phyloP scores from a whole-genome alignment of 768 basidiomycete species.

The Suillus tomentosus region DNA sequence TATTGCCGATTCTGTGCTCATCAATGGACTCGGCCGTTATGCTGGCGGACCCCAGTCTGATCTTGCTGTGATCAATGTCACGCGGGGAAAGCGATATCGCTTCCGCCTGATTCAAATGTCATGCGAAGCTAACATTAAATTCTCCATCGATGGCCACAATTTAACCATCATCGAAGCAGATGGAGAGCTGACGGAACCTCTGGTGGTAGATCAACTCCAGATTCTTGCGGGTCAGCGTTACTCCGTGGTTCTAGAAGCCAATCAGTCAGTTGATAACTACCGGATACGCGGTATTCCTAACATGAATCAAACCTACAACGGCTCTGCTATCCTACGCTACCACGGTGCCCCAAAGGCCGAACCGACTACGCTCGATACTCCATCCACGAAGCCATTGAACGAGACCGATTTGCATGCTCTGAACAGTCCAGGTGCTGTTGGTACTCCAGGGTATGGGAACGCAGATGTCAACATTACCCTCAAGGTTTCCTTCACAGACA shows the following conservation, averaged over 20 bases:
- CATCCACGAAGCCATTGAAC: constrained; percentile 26
- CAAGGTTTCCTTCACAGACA: neutral
- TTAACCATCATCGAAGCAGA: constrained; percentile 52
- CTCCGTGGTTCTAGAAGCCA: constrained; percentile 33
- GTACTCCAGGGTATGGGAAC: constrained; percentile 31
- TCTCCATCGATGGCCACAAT: constrained; percentile 47
- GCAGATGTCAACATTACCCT: constrained; percentile 42
- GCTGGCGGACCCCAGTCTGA: constrained; percentile 32
- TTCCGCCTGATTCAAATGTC: constrained; percentile 40
- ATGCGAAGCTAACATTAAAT: constrained; percentile 44
- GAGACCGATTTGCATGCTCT: constrained; percentile 31
- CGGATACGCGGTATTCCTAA: constrained; percentile 50
- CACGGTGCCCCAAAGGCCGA: constrained; percentile 39
- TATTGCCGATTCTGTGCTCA: constrained; percentile 32
- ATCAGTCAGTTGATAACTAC: constrained; percentile 39
- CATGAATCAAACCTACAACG: constrained; percentile 31
- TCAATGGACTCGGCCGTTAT: constrained; percentile 44
- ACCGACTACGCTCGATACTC: constrained; percentile 40
- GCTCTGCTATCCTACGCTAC: constrained; percentile 58
- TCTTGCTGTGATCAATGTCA: constrained; percentile 38
- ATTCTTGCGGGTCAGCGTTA: constrained; percentile 39
- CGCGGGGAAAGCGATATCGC: constrained; percentile 37
- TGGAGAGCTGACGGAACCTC: constrained; percentile 40
- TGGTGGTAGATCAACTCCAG: constrained; percentile 41
- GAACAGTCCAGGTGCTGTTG: no score